phyloP scores from a whole-genome alignment of 106 monocot species.

The Posidonia australis region DNA sequence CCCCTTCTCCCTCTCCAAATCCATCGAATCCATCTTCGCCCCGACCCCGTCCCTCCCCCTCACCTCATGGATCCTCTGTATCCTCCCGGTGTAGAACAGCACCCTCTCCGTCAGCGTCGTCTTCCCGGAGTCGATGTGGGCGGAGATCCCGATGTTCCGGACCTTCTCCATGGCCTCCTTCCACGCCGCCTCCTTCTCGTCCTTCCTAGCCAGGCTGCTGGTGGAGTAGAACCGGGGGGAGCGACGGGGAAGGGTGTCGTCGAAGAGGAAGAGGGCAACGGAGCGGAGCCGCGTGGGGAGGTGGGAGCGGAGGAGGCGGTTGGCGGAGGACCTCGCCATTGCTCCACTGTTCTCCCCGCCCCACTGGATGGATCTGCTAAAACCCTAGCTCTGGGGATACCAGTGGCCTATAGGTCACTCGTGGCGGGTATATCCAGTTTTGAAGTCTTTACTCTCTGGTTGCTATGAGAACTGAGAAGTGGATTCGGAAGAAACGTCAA shows the following conservation, averaged over 20 bases:
- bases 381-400: neutral
- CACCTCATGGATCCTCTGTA: constrained; percentile 98
- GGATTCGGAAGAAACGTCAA: no score
- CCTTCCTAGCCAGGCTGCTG: constrained; percentile 31
- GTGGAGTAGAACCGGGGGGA: constrained; percentile 24
- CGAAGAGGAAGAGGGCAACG: constrained; percentile 26
- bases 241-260: neutral
- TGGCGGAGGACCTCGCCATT: constrained; percentile 39
- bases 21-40: constrained; percentile 99
- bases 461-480: no score
- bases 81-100: constrained; percentile 88
- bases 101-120: constrained; percentile 92
- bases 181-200: constrained; percentile 74
- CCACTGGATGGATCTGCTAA: neutral
- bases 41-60: constrained; percentile 90
- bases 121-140: constrained; percentile 98
- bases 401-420: no score
- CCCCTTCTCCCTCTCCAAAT: constrained; percentile 96
- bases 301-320: constrained; percentile 36
- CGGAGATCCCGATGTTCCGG: constrained; percentile 94
- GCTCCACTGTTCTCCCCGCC: neutral
- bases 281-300: constrained; percentile 9
- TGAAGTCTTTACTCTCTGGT: no score
- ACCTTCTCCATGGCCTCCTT: constrained; percentile 74
- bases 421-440: no score